Evolutionary conservation across 192 early-diverging fungal genomes (phyloP).

Genomic region (Mortierella hygrophila): DNA sequence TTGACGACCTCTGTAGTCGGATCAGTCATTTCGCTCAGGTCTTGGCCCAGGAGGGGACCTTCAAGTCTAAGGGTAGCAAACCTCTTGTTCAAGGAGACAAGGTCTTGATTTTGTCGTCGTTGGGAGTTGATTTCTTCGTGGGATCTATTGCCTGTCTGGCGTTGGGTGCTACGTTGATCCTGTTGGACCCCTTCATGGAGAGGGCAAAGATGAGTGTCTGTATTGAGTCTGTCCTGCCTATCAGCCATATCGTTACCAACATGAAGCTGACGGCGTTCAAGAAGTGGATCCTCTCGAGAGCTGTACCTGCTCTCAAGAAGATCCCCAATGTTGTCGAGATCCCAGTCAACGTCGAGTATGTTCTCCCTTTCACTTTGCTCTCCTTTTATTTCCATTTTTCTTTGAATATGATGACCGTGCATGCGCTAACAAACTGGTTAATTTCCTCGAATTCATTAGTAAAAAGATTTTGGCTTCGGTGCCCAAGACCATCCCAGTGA

Average conservation of each 20-base stretch:
- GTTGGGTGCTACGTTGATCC: constrained; percentile 41
- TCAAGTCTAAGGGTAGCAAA: constrained; percentile 22
- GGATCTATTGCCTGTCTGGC: constrained; percentile 50
- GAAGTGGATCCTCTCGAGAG: constrained; percentile 52
- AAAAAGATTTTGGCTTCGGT: constrained; percentile 24
- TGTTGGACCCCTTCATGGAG: constrained; percentile 54
- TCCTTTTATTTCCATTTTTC: neutral
- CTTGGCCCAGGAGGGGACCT: constrained; percentile 24
- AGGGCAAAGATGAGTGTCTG: constrained; percentile 57
- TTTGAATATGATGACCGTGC: neutral
- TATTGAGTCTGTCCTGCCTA: constrained; percentile 52
- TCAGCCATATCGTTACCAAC: constrained; percentile 52
- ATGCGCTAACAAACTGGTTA: neutral
- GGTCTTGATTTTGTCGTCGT: constrained; percentile 44
- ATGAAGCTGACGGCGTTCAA: constrained; percentile 54
- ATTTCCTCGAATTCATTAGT: constrained; percentile 2
- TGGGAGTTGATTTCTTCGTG: constrained; percentile 54
- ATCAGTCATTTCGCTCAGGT: constrained; percentile 51
- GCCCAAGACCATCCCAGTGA: constrained; percentile 37
- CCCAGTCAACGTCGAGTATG: constrained; percentile 48
- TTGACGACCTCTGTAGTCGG: constrained; percentile 50
- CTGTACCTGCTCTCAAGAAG: constrained; percentile 49
- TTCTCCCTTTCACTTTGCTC: neutral
- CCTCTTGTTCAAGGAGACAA: constrained; percentile 41
- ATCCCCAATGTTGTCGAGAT: constrained; percentile 52